Evolutionary conservation across 1,284 basidiomycete genomes (phyloP).

Genomic region (Leccinum pachyderme): DNA sequence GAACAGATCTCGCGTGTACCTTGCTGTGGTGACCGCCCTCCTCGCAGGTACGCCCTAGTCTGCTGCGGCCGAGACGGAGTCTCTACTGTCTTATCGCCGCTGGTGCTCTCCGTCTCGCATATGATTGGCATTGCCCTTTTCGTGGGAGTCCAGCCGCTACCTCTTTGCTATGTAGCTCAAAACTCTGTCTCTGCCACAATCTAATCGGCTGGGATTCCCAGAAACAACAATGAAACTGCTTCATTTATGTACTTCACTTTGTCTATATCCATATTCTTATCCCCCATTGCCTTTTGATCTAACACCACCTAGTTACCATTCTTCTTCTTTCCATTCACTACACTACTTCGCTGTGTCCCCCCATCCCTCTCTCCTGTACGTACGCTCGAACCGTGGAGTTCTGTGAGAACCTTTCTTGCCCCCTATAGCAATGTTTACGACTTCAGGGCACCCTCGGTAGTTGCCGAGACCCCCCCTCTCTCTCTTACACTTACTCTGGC

Average conservation of each 20-base stretch:
- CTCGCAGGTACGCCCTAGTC: slow-evolving; percentile 1
- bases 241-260: neutral
- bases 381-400: slow-evolving; percentile 2
- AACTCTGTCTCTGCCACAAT: neutral
- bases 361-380: neutral
- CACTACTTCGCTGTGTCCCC: neutral
- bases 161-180: neutral
- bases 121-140: slow-evolving; percentile 23
- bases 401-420: slow-evolving; percentile 5
- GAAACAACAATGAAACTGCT: neutral
- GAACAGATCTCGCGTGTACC: neutral
- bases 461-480: neutral
- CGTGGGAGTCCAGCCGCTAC: neutral
- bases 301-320: neutral
- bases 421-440: neutral
- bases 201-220: neutral
- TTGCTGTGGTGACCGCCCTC: neutral
- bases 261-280: neutral
- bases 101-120: neutral
- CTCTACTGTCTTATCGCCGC: slow-evolving; percentile 21
- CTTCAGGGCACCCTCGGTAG: neutral
- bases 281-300: neutral
- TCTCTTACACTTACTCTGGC: neutral
- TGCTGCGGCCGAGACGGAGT: slow-evolving; percentile 4
- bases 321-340: neutral